phyloP scores from a whole-genome alignment of 495 filamentous ascomycete genomes.

The Penicillium angulare region DNA sequence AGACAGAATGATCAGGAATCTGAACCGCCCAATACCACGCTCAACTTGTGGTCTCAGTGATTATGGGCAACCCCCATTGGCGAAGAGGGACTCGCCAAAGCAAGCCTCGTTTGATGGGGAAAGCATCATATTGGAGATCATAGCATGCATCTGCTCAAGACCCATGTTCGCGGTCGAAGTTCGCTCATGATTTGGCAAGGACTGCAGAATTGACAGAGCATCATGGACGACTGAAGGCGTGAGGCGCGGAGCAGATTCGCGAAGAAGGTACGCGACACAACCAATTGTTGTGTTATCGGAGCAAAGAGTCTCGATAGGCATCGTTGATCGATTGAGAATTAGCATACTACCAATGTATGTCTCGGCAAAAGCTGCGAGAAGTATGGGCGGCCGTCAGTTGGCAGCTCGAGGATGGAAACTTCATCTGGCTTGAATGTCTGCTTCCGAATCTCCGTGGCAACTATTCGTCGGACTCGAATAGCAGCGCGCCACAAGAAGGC shows the following conservation, averaged over 20 bases:
- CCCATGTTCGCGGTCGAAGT: conserved; percentile 8
- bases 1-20: conserved; percentile 4
- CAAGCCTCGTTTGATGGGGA: conserved; percentile 1
- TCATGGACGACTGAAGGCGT: conserved; percentile 7
- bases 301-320: conserved; percentile 9
- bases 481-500: conserved; percentile 4
- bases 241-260: conserved; percentile 6
- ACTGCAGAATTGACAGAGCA: conserved; percentile 4
- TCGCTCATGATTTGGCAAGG: conserved; percentile 1
- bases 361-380: background rate
- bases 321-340: conserved; percentile 7
- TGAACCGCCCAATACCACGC: conserved; percentile 8
- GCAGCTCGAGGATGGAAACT: conserved; percentile 4
- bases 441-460: conserved; percentile 1
- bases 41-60: conserved; percentile 7
- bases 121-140: conserved; percentile 11
- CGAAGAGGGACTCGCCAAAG: conserved; percentile 8
- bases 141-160: conserved; percentile 9
- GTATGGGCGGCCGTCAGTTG: conserved; percentile 4
- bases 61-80: background rate
- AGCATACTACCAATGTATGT: conserved; percentile 6
- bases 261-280: conserved; percentile 7
- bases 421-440: conserved; percentile 3
- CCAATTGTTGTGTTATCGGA: conserved; percentile 4
- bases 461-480: background rate